Conservation (phyloP, 2,329 filamentous ascomycete genomes). For the Phyllosticta citrichinensis region DNA sequence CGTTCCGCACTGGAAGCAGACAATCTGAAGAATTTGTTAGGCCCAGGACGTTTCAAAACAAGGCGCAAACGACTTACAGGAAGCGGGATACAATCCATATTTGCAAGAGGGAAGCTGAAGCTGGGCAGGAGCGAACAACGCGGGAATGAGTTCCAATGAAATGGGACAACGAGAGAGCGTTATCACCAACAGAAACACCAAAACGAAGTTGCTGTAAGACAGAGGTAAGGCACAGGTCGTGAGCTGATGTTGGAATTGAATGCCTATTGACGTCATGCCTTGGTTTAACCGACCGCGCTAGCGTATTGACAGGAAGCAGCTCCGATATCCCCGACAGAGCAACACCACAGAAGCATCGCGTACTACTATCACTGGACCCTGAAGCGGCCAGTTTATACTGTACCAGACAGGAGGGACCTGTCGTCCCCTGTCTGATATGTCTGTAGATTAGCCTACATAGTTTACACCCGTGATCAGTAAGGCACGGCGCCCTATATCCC, state of each 20-base stretch:
- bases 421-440: no score
- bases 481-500: no score
- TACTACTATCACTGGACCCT: no score
- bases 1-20: conserved; percentile 46
- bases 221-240: neutral
- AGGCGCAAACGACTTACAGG: neutral
- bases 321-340: neutral
- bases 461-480: no score
- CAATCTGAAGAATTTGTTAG: conserved; percentile 31
- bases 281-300: neutral
- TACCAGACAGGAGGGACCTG: no score
- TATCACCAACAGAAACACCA: neutral
- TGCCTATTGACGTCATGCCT: neutral
- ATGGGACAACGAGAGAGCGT: neutral
- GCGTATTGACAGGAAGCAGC: neutral
- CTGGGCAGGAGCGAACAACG: neutral
- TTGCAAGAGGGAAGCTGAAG: neutral
- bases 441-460: no score
- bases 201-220: neutral
- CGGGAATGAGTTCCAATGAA: neutral
- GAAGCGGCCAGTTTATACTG: no score
- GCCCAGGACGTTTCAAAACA: neutral
- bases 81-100: conserved; percentile 34
- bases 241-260: neutral
- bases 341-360: no score